phyloP scores from a whole-genome alignment of 768 basidiomycete genomes.

The Naematelia aurantialba region DNA sequence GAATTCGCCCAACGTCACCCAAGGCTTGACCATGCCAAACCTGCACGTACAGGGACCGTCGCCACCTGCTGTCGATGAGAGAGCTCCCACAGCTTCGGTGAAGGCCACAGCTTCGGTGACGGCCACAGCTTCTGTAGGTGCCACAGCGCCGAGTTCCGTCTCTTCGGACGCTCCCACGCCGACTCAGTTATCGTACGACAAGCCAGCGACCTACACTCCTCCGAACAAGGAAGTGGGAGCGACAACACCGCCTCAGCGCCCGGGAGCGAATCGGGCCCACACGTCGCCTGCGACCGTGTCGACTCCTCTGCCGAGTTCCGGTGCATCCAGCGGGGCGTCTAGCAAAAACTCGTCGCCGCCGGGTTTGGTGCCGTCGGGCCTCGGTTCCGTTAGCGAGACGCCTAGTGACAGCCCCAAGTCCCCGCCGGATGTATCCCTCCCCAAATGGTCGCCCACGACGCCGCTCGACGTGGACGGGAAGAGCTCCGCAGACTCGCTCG shows the following conservation, averaged over 20 bases:
- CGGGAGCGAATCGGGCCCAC: not conserved
- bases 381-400: conserved; percentile 7
- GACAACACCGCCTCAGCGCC: conserved; percentile 1
- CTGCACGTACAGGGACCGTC: conserved; percentile 30
- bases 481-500: conserved; percentile 8
- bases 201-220: not conserved
- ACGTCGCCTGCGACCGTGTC: conserved; percentile 4
- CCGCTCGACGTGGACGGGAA: conserved; percentile 10
- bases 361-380: not conserved
- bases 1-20: conserved; percentile 4
- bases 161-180: not conserved
- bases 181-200: not conserved
- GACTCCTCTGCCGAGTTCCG: not conserved
- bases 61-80: conserved; percentile 10
- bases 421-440: conserved; percentile 24
- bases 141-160: not conserved
- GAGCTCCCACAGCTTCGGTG: not conserved
- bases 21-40: conserved; percentile 14
- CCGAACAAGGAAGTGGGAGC: not conserved
- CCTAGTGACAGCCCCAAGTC: conserved; percentile 34
- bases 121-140: not conserved
- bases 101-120: not conserved
- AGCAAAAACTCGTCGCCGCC: not conserved
- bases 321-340: too few species aligned
- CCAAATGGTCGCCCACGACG: conserved; percentile 24